Evolutionary conservation across 2,329 filamentous ascomycete species (phyloP), one percentile per base, ranked within the genome.

Genomic region (Botrytis cinerea): DNA sequence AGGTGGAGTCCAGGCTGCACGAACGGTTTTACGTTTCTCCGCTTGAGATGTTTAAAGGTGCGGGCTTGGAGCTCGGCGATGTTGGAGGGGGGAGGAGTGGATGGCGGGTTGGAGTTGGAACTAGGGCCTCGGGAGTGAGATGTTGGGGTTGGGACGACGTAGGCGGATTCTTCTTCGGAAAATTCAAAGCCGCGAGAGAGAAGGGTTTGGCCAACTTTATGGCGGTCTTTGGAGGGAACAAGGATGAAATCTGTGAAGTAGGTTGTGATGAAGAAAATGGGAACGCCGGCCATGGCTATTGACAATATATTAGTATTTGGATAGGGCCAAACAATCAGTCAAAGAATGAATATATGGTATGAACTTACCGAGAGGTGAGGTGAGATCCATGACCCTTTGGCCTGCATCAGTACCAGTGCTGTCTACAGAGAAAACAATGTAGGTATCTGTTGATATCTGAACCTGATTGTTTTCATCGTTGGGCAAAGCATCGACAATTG

Each of bases 161-260:
- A 97, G 51, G 84, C 88, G 70, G 91, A 89, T 75, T 90, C 89
- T 71, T 88, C 88, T 76, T 92, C 90, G 75, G 94, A 92, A 78
- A 98, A 95, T 78, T 92, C 90, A 80, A 98, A 98, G 1, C 94
- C 94, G 64, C 92, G 89, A 28, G 90, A 88, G 74, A 95, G 87
- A 8, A 98, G 86, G 0, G 94, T 92, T 73, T 90, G 86, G 48
- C 94, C 89, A 66, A 98, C 95, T 57, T 90, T 91, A 40, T 88
- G 84, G 69, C 92, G 90, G 79, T 92, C 90, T 80, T 91, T 92
- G 71, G 87, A 87, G 0, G 96, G 95, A 1, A 98, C 94, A 51
- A 98, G 87, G 78, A 99, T 97, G 83, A 97, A 98, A 84, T 99
- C 95, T 48, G 93, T 96, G 83, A 97, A 98, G 83, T 98, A 99